Percentiles rank a stretch among this genome's conserved stretches.
Conservation (phyloP, 2,329 filamentous ascomycete genomes). For the Aureobasidium leucospermi region DNA sequence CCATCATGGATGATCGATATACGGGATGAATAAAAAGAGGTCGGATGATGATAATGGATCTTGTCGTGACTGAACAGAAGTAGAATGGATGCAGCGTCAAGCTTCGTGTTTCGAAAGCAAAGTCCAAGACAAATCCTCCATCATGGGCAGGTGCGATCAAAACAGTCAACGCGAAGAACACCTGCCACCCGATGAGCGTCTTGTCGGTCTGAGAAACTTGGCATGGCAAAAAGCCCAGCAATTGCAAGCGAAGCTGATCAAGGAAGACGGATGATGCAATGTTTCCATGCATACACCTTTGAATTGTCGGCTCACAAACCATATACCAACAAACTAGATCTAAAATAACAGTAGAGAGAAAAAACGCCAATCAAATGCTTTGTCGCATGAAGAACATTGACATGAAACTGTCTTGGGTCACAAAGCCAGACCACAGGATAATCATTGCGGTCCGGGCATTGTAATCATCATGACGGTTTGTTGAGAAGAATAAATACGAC, state of each 20-base stretch:
- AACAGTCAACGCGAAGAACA: no score
- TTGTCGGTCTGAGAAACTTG: no score
- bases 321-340: neutral
- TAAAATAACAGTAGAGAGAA: neutral
- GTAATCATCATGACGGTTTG: neutral
- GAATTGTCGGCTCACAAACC: neutral
- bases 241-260: neutral
- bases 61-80: no score
- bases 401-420: neutral
- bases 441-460: neutral
- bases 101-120: no score
- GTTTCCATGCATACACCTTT: neutral
- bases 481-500: neutral
- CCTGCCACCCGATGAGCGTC: no score
- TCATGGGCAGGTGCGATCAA: no score
- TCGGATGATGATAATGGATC: no score
- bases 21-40: no score
- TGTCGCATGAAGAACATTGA: neutral
- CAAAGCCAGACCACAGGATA: neutral
- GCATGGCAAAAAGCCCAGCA: no score
- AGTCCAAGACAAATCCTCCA: no score
- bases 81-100: no score
- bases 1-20: no score
- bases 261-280: neutral
- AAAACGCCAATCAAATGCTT: constrained; percentile 1